phyloP scores from a whole-genome alignment of 208 protist species.

The Trypanosoma brucei region DNA sequence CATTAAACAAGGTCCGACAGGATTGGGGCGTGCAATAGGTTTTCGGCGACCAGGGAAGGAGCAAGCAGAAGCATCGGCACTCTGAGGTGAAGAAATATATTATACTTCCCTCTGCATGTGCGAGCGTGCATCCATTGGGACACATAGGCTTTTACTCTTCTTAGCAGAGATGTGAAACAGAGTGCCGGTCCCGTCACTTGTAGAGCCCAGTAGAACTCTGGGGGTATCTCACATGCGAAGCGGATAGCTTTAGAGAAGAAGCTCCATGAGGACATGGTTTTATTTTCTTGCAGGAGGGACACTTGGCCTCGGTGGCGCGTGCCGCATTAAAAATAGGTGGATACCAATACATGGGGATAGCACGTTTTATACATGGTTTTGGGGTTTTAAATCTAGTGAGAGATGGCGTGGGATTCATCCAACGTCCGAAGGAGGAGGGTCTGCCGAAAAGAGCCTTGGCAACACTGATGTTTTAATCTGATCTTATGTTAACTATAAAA shows the following conservation, averaged over 20 bases:
- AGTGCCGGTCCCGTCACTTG: slow-evolving; percentile 3
- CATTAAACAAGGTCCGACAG: too few species aligned
- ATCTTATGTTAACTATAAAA: neutral
- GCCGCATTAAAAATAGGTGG: slow-evolving; percentile 8
- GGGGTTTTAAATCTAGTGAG: too few species aligned
- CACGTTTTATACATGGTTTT: neutral
- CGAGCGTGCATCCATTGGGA: slow-evolving; percentile 2
- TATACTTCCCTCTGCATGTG: slow-evolving; percentile 9
- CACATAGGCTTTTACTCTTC: neutral
- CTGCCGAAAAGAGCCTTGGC: too few species aligned
- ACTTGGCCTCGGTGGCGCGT: too few species aligned
- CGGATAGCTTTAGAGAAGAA: neutral
- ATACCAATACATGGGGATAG: slow-evolving; percentile 7
- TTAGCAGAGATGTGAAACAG: slow-evolving; percentile 3
- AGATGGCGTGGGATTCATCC: too few species aligned
- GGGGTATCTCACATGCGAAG: slow-evolving; percentile 8
- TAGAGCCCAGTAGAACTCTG: neutral
- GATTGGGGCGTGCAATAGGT: too few species aligned
- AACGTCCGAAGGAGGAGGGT: too few species aligned
- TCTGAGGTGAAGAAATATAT: slow-evolving; percentile 6
- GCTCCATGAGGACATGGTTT: slow-evolving; percentile 11
- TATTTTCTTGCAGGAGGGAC: slow-evolving; percentile 5
- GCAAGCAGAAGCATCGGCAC: slow-evolving; percentile 3
- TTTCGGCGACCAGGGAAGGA: neutral
- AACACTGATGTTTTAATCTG: neutral